A percentile compares a stretch with the other conserved stretches of the same genome.
Conservation (phyloP, 768 basidiomycete species). For the Nevesoporus exiguus region DNA sequence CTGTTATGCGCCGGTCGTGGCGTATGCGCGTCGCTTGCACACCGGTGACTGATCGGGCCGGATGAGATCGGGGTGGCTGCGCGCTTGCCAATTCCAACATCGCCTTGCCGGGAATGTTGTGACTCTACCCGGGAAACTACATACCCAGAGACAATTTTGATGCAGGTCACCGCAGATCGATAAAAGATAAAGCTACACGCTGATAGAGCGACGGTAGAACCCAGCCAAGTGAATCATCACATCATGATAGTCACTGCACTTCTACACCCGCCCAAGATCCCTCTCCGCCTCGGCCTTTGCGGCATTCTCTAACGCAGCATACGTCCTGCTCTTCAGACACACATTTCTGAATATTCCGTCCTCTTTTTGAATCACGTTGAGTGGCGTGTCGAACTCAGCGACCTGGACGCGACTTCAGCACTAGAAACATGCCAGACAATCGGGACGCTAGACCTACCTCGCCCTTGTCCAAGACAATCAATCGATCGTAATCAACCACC, state of each 20-base stretch:
- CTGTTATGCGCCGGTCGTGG: too few species aligned
- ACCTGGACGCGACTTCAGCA: constrained; percentile 28
- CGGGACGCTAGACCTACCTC: constrained; percentile 18
- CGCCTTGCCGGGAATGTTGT: too few species aligned
- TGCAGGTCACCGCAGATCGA: too few species aligned
- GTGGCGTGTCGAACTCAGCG: constrained; percentile 70
- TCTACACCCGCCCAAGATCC: neutral
- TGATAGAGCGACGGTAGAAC: neutral
- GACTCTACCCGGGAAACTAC: too few species aligned
- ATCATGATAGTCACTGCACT: neutral
- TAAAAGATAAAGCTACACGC: neutral
- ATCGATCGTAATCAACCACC: constrained; percentile 75
- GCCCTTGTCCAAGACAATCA: constrained; percentile 68
- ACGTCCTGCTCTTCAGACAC: constrained; percentile 70
- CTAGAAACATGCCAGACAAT: neutral
- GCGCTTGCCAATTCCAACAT: too few species aligned
- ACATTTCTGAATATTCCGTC: constrained; percentile 65
- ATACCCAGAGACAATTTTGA: too few species aligned
- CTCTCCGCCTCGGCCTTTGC: constrained; percentile 45
- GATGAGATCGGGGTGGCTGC: too few species aligned
- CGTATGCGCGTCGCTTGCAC: too few species aligned
- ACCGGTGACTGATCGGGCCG: too few species aligned
- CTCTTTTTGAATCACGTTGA: constrained; percentile 59
- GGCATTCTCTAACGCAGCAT: constrained; percentile 52
- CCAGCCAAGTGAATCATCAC: neutral